Base-by-base conservation (phyloP, 192 early-diverging fungal species). In the Nowakowskiella sp. region DNA sequence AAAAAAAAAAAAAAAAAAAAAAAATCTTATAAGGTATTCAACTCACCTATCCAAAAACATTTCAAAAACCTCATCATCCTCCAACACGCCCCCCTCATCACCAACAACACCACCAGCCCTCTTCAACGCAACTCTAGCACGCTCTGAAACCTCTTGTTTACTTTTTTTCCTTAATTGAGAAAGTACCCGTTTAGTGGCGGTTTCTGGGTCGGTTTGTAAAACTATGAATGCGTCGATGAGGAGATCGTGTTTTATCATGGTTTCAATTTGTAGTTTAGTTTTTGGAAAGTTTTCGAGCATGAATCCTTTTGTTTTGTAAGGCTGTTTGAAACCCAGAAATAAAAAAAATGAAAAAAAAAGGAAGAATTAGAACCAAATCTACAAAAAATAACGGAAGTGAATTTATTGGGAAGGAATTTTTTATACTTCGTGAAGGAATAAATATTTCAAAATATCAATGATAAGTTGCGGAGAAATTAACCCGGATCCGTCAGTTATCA, bases 241-340 rank as follows among this genome's bases (percentile, higher is more conserved):
- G 13, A 68, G 46, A 25, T 58, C 47, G 44, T 68, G 47, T 32
- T 71, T 66, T 8, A 74, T 33, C 3, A 73, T 31, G 4, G 61
- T 56, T 34, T 75, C 72, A 7, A 58, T 30, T 4, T 75, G 70
- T 13, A 51, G 33, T 47, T 78, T 78, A 4, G 55, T 66, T 1
- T 44, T 26, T 31, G 76, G 76, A 46, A 78, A 78, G 23, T 59
- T 58, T 59, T 69, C 62, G 6, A 78, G 49, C 1, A 79, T 19
- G 44, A 73, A 79, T 9, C 77, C 77, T 9, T 55, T 47, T n/a
- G 65, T 46, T 2, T 52, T 57, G 50, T 67, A 74, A 30, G 74
- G 74, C 71, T 75, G 50, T 4, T 5, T 43, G 8, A 8, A 30
- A 22, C 8, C 29, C 26, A 32, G n/a, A 10, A n/a, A 60, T 10